These are phyloP conservation scores for Aspergillus sp. DNA, from an alignment of 2,329 filamentous ascomycete species.

Conservation along the genomic window DNA sequence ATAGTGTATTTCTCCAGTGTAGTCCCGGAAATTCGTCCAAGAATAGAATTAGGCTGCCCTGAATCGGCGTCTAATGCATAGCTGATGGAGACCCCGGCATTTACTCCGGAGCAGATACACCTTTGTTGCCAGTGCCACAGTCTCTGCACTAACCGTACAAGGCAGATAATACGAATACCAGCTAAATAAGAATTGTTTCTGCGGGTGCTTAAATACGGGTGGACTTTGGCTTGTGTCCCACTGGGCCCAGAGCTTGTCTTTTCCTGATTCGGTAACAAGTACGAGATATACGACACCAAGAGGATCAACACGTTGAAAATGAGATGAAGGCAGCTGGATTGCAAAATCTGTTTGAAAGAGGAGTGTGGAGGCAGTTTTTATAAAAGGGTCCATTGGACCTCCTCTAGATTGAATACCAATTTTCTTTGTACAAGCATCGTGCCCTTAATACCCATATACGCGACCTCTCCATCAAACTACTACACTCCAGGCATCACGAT, in stretches of 20 bases:
- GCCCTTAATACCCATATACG: background rate
- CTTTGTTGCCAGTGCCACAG: too few species aligned
- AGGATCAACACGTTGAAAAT: background rate
- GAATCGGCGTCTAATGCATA: too few species aligned
- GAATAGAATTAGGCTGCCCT: too few species aligned
- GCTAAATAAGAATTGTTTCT: background rate
- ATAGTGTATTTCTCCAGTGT: too few species aligned
- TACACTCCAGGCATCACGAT: background rate
- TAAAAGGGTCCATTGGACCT: background rate
- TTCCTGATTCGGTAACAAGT: slow-evolving; percentile 13
- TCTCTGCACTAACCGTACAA: background rate
- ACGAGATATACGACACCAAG: slow-evolving; percentile 18
- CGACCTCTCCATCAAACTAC: background rate
- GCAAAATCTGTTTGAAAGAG: background rate
- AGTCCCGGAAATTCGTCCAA: too few species aligned
- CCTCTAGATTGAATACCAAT: too few species aligned
- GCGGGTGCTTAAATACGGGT: background rate
- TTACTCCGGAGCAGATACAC: too few species aligned
- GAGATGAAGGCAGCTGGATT: background rate
- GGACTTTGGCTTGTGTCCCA: background rate
- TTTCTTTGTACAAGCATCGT: too few species aligned
- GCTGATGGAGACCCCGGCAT: too few species aligned
- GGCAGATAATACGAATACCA: background rate
- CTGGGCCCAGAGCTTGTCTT: background rate
- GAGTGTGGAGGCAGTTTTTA: background rate